Conservation (phyloP, 2,329 filamentous ascomycete genomes). For the Exophiala xenobiotica region DNA sequence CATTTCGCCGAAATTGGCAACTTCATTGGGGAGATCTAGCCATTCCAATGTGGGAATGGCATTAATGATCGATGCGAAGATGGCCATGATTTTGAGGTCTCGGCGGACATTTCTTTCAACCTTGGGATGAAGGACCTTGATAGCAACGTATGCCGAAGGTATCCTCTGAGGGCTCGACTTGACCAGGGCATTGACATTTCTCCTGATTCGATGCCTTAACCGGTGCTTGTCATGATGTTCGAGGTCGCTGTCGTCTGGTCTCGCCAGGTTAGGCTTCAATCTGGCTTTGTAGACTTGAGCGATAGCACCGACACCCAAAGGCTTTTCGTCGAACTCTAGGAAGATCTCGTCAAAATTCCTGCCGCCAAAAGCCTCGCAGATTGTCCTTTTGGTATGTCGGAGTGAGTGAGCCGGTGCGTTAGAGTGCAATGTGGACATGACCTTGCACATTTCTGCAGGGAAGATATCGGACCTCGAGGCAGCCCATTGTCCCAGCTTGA, state of each 20-base stretch:
- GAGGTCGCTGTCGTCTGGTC: conserved; percentile 59
- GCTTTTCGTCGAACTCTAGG: conserved; percentile 86
- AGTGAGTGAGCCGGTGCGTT: conserved; percentile 91
- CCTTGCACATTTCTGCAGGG: conserved; percentile 82
- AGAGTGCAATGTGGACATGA: conserved; percentile 94
- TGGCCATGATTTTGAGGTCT: conserved; percentile 88
- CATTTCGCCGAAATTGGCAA: conserved; percentile 93
- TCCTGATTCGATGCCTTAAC: conserved; percentile 68
- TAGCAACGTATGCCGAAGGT: conserved; percentile 86
- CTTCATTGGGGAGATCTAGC: conserved; percentile 93
- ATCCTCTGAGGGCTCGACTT: conserved; percentile 83
- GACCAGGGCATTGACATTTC: conserved; percentile 79
- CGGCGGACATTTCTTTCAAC: conserved; percentile 88
- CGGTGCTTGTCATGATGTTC: conserved; percentile 51
- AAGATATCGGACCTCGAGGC: conserved; percentile 96
- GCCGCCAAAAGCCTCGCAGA: conserved; percentile 78
- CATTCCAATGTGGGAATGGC: conserved; percentile 91
- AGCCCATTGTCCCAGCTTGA: conserved; percentile 99
- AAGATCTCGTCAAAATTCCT: conserved; percentile 86
- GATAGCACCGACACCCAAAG: conserved; percentile 90
- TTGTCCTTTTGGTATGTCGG: conserved; percentile 71
- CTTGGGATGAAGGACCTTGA: conserved; percentile 91
- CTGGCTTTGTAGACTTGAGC: conserved; percentile 97
- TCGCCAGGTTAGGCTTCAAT: conserved; percentile 74
- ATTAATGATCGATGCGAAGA: conserved; percentile 84